Percentiles rank a stretch among this genome's conserved stretches.
These are phyloP conservation scores for Coemansia brasiliensis DNA, from an alignment of 192 early-diverging fungal species.

Conservation along the genomic window DNA sequence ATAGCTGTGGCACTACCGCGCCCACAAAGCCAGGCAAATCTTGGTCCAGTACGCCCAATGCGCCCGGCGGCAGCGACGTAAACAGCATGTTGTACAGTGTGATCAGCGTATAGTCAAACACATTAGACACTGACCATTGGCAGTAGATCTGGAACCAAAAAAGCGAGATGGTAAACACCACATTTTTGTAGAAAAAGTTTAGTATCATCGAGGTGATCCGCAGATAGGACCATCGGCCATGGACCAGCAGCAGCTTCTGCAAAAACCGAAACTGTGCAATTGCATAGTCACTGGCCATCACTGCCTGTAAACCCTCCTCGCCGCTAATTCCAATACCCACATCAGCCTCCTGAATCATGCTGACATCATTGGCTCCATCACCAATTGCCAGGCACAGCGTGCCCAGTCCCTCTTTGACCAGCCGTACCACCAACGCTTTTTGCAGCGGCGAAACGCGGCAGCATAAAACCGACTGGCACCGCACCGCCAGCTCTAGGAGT, in stretches of 20 bases:
- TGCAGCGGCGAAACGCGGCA: slow-evolving; percentile 95
- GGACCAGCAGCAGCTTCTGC: slow-evolving; percentile 80
- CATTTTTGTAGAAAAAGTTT: slow-evolving; percentile 95
- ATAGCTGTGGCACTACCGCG: slow-evolving; percentile 75
- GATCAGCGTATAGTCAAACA: slow-evolving; percentile 88
- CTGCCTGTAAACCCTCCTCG: slow-evolving; percentile 92
- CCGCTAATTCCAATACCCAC: slow-evolving; percentile 93
- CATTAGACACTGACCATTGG: slow-evolving; percentile 75
- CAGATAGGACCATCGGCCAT: slow-evolving; percentile 91
- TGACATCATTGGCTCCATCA: slow-evolving; percentile 96
- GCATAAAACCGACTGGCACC: slow-evolving; percentile 86
- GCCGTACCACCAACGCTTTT: slow-evolving; percentile 90
- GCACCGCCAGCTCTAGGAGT: slow-evolving; percentile 72
- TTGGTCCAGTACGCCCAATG: slow-evolving; percentile 22
- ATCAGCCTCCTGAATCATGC: slow-evolving; percentile 98
- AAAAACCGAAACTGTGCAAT: slow-evolving; percentile 90
- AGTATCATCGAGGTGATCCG: slow-evolving; percentile 84
- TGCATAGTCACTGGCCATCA: slow-evolving; percentile 89
- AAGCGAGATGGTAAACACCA: slow-evolving; percentile 83
- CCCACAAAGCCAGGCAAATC: slow-evolving; percentile 70
- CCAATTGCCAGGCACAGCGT: slow-evolving; percentile 92
- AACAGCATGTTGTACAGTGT: slow-evolving; percentile 87
- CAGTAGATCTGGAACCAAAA: slow-evolving; percentile 92
- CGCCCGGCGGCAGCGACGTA: slow-evolving; percentile 74
- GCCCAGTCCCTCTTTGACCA: slow-evolving; percentile 80